Percentiles rank a stretch among this genome's conserved stretches.
These are phyloP conservation scores for Debaryomycetaceae sp. DNA, from an alignment of 1,139 yeast species.

Conservation along the genomic window DNA sequence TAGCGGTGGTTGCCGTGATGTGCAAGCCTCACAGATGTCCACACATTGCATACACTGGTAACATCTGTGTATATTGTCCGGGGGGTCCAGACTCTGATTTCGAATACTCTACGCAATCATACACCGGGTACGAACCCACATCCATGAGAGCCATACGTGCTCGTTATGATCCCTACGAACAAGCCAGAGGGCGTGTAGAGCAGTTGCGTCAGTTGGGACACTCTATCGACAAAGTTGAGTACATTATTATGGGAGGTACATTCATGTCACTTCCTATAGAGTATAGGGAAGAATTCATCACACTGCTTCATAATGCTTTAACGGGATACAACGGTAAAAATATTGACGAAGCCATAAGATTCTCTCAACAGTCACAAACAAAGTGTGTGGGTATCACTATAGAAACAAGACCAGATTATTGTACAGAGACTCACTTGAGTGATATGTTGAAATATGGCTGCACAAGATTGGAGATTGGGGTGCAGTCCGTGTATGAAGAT, in stretches of 20 bases:
- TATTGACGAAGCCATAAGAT: slow-evolving; percentile 84
- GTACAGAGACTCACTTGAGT: slow-evolving; percentile 91
- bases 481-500: slow-evolving; percentile 95
- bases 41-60: slow-evolving; percentile 97
- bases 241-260: slow-evolving; percentile 98
- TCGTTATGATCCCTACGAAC: slow-evolving; percentile 96
- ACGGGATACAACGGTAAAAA: slow-evolving; percentile 89
- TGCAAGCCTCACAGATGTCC: slow-evolving; percentile 99
- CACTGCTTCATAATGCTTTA: slow-evolving; percentile 88
- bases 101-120: slow-evolving; percentile 96
- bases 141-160: slow-evolving; percentile 99
- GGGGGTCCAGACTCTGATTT: slow-evolving; percentile 99
- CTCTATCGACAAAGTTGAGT: slow-evolving; percentile 94
- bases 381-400: slow-evolving; percentile 98
- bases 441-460: slow-evolving; percentile 97
- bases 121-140: slow-evolving; percentile 98
- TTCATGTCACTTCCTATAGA: slow-evolving; percentile 92
- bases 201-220: slow-evolving; percentile 95
- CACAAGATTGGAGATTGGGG: slow-evolving; percentile 95
- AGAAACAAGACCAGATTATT: slow-evolving; percentile 97
- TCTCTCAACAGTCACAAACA: slow-evolving; percentile 91
- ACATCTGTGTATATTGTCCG: slow-evolving; percentile 97
- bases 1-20: slow-evolving; percentile 99
- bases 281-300: slow-evolving; percentile 84
- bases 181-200: slow-evolving; percentile 96